Evolutionary conservation across 805 yeast species (phyloP), one percentile per base, ranked within the genome.

Genomic region (Candida dajiaensis): DNA sequence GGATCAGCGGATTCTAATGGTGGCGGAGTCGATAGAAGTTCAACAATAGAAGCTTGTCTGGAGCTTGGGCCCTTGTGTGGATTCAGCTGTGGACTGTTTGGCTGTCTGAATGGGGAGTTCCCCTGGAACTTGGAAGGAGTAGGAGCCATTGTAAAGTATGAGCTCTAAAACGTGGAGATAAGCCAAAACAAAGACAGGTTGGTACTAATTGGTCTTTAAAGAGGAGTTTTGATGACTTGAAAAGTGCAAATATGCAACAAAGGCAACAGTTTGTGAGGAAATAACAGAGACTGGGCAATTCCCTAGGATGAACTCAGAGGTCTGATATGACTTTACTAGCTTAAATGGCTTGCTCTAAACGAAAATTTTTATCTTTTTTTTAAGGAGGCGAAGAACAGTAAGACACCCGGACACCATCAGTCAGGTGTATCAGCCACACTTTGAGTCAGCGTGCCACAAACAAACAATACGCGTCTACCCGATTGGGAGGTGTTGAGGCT

Each of bases 21-120:
- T 3, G 92, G 94, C 0, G 94, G 94, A 5, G 89, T 79, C 15
- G 86, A 79, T 31, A 85, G 67, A 68, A 85, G 67, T 61, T 85
- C 92, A 38, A 82, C 92, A 42, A 85, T 83, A 8, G 89, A 83
- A 0, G 87, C 76, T 52, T 83, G 80, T 52, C 81, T 68, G 15
- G 70, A 60, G n/a, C 55, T 57, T 12, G 66, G 36, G 21, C 28
- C 43, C 29, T 42, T 60, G 26, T 53, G 48, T 1, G 66, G 67
- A n/a, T 64, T 61, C 13, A 66, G 63, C 40, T 46, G 49, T 3
- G 62, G 62, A 28, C 57, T 55, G 10, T 43, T 28, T 8, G 61
- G 58, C 15, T 49, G 50, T 57, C 77, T 63, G 55, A 67, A 59
- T 1, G 59, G 50, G 3, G 70, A 62, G 29, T 13, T 42, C 15